Percentiles rank a stretch among this genome's conserved stretches.
Evolutionary conservation across 495 filamentous ascomycete genomes (phyloP).

Genomic region (Neurospora sp.): DNA sequence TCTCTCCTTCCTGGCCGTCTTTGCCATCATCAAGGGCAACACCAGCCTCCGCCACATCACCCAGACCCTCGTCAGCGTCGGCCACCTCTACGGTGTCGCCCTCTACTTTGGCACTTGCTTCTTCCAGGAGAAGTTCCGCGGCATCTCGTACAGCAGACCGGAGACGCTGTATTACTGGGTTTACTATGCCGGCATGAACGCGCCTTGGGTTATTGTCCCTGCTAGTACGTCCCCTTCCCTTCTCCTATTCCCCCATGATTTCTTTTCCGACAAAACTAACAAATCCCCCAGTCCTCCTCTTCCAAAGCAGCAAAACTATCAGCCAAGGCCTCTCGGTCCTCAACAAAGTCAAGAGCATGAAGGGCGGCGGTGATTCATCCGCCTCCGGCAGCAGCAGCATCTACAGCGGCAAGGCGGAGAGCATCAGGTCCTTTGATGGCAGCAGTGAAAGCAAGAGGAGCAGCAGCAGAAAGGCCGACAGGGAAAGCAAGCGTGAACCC

Average conservation of each 20-base stretch:
- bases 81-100: slow-evolving; percentile 76
- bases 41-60: slow-evolving; percentile 58
- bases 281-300: neutral
- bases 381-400: neutral
- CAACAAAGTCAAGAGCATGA: neutral
- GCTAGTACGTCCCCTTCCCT: slow-evolving; percentile 15
- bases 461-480: neutral
- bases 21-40: slow-evolving; percentile 47
- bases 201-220: slow-evolving; percentile 77
- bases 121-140: slow-evolving; percentile 51
- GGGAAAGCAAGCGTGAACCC: neutral
- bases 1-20: slow-evolving; percentile 58
- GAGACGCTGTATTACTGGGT: slow-evolving; percentile 79
- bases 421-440: neutral
- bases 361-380: neutral
- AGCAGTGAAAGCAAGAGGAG: neutral
- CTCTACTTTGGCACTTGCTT: slow-evolving; percentile 79
- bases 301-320: neutral
- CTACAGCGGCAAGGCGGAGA: neutral
- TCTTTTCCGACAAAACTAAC: neutral
- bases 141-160: slow-evolving; percentile 57
- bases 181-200: slow-evolving; percentile 80
- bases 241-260: too few species aligned
- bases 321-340: neutral
- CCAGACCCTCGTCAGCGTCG: slow-evolving; percentile 62